Base-by-base conservation (phyloP, 768 basidiomycete species). In the Russula sp. region DNA sequence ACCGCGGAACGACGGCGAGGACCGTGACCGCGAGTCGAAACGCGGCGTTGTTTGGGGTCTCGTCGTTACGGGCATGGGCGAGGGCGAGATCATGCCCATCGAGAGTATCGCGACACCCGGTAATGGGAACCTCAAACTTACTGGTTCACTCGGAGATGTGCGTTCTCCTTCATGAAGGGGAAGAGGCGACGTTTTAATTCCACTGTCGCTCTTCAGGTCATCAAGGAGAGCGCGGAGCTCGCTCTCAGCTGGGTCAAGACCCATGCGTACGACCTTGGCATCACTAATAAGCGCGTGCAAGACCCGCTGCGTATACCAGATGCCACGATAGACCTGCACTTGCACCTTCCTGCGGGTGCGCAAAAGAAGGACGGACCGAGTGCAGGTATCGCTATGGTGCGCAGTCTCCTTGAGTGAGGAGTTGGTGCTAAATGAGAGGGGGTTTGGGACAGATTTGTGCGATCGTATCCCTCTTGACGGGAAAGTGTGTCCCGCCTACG, bases 291-390 rank as follows among this genome's bases (percentile, higher is more conserved):
- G 36, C 81, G 83, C 51, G 75, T 81, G 39, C 82, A 88, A 39
- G 90, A 93, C 68, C 87, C 90, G 16, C 75, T 96, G 65, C 87
- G 88, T 68, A 78, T 84, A 8, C 85, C 85, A 0, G 81, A 88
- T 55, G 73, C 50, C 7, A 35, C 78, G 22, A 81, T 93, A 49
- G 93, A 98, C 69, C 75, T 98, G 10, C 94, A 98, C 68, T 75
- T 94, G 16, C 94, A 97, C 70, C 76, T 96, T 9, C 95, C 94
- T 0, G 81, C 89, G 1, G 95, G 94, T 0, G 89, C 92, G 2
- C 88, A 93, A 73, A 92, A 86, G 80, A 97, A 96, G 75, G 93
- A 96, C 68, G 93, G 94, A 0, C 93, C 93, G 0, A 91, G 88
- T 69, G 93, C 93, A 0, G 93, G 93, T 2, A 79, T 95, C 25